Base-by-base conservation (phyloP, 1,284 basidiomycete species). In the Puccinia brachypodii region DNA sequence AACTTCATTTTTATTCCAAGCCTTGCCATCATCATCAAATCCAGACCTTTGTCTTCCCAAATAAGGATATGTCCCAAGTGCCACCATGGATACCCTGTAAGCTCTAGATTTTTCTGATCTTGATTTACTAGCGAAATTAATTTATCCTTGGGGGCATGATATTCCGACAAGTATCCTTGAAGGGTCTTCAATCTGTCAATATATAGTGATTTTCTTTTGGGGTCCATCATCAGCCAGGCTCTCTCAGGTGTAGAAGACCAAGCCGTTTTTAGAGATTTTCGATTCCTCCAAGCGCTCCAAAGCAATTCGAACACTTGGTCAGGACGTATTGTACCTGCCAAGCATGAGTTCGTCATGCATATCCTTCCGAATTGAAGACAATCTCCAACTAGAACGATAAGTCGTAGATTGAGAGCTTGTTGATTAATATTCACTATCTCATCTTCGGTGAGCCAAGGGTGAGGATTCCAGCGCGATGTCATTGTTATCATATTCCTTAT, bases 141-240 rank as follows among this genome's bases (percentile, higher is more conserved):
- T n/a, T 40, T 1, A n/a, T 40, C 19, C 0, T 25, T 42, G 0
- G 64, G 16, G 19, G 38, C 38, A 8, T 22, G 64, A 11, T 42
- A n/a, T 4, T 40, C 38, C 25, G 3, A 36, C 31, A 66, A 66
- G 38, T 66, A 66, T 22, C 19, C 64, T 66, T 22, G 38, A 0
- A 66, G 22, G 38, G 38, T 66, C n/a, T n/a, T 14, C 31, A 66
- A 66, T 40, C 64, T 66, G n/a, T 66, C 64, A n/a, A 4, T 42
- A 38, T 66, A 66, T 66, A 40, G 31, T 22, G 14, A 22, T 66
- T 16, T 22, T 42, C 38, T 40, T 25, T 40, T 33, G 38, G 64
- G 38, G n/a, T 66, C 64, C 64, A 66, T 66, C 36, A 40, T 40
- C 8, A 66, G 64, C 64, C 64, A 66, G 64, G 64, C 64, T 40